Percentiles rank a stretch among this genome's conserved stretches.
These are phyloP conservation scores for Luffa aegyptiaca DNA, from an alignment of 306 rosid genomes.

Conservation along the genomic window DNA sequence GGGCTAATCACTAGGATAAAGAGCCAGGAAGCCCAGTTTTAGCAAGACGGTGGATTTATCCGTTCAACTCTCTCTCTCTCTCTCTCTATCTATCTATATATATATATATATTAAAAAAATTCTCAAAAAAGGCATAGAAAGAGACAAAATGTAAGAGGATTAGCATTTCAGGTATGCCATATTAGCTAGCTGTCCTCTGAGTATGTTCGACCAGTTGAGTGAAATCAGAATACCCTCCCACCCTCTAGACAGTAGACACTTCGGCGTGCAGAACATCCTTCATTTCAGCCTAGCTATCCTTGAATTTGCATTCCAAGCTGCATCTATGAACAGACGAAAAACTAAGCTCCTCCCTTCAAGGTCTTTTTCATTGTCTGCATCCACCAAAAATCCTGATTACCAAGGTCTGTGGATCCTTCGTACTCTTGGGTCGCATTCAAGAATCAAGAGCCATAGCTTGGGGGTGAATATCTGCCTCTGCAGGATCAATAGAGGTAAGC, in stretches of 20 bases:
- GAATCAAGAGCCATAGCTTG: not conserved
- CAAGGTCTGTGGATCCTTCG: not conserved
- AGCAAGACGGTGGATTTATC: not conserved
- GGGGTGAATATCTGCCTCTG: not conserved
- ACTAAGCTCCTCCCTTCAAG: not conserved
- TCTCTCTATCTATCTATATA: not conserved
- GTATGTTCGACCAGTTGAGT: not conserved
- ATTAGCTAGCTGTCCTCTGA: not conserved
- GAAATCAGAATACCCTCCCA: not conserved
- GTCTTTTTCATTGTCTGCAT: not conserved
- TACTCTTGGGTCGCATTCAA: not conserved
- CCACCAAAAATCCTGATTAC: not conserved
- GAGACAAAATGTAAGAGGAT: not conserved
- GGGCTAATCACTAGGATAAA: not conserved
- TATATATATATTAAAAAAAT: not conserved
- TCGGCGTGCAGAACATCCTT: not conserved
- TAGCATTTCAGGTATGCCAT: not conserved
- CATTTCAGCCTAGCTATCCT: not conserved
- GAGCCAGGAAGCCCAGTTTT: not conserved
- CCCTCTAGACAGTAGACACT: not conserved
- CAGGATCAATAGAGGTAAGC: not conserved
- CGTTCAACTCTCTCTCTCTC: not conserved
- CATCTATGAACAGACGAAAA: not conserved
- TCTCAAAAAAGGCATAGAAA: not conserved
- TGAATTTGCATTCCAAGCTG: not conserved